A percentile compares a stretch with the other conserved stretches of the same genome.
Evolutionary conservation across 352 stramenopile species (phyloP).

Genomic region (Phytophthora boehmeriae): DNA sequence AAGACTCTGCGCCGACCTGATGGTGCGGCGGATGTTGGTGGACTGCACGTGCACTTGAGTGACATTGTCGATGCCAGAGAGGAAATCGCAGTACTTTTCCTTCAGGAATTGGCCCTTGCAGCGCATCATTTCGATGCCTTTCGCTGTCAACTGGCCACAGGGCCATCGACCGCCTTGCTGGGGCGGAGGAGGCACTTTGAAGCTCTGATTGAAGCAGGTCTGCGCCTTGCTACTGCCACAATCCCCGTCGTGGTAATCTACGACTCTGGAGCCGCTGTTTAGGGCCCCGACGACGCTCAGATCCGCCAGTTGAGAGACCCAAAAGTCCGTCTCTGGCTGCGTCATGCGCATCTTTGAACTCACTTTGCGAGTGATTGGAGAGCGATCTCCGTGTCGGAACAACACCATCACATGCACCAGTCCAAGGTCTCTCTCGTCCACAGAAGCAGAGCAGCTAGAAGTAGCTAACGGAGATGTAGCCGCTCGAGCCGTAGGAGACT

Average conservation of each 20-base stretch:
- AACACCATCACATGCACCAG: slow-evolving; percentile 72
- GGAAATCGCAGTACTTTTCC: slow-evolving; percentile 43
- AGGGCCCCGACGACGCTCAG: slow-evolving; percentile 50
- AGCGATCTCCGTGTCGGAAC: slow-evolving; percentile 81
- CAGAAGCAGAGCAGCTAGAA: neutral
- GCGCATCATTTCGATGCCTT: slow-evolving; percentile 71
- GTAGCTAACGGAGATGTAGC: too few relatives aligned
- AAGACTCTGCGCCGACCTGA: slow-evolving; percentile 73
- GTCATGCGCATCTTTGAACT: slow-evolving; percentile 52
- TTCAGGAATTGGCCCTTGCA: slow-evolving; percentile 53
- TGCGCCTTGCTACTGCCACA: neutral
- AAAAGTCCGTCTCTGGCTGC: slow-evolving; percentile 58
- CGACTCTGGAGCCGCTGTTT: slow-evolving; percentile 51
- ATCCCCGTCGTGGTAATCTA: slow-evolving; percentile 22
- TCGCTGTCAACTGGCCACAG: slow-evolving; percentile 72
- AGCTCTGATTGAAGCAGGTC: slow-evolving; percentile 3
- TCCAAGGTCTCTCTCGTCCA: slow-evolving; percentile 32
- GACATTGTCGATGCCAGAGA: slow-evolving; percentile 38
- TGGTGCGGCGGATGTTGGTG: slow-evolving; percentile 80
- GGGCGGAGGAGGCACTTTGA: slow-evolving; percentile 40
- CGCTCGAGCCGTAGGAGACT: neutral
- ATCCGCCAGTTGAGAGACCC: slow-evolving; percentile 56
- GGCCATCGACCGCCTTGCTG: slow-evolving; percentile 71
- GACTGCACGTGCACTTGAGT: slow-evolving; percentile 70
- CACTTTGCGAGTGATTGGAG: slow-evolving; percentile 68